Evolutionary conservation across 768 basidiomycete species (phyloP), one percentile per base, ranked within the genome.

Genomic region (Boletus bicolor): DNA sequence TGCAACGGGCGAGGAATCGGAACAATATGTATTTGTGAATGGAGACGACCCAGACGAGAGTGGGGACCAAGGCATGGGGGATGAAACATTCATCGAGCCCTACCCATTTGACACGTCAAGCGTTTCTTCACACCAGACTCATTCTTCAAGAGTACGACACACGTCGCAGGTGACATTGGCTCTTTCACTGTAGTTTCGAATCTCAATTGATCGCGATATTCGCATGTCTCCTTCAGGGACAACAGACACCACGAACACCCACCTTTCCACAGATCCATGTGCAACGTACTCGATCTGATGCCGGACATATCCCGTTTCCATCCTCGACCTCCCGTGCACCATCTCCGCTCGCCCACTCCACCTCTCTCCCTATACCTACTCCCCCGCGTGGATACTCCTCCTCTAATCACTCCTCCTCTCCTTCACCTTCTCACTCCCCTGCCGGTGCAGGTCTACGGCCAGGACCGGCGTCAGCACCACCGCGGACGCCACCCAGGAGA

Each of bases 401-500:
- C 4, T 50, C 63, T 26, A 38, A 50, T 47, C 24, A n/a, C 17
- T 59, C 62, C 15, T 2, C 51, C 14, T 60, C 66, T 7, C 50
- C 52, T 1, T 56, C 61, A 1, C 52, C 63, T 14, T 50, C 51
- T 35, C 63, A 56, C 11, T 53, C 57, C 38, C 35, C 30, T 37
- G 9, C 39, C 7, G 17, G 35, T 30, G 24, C 53, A 30, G 49
- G 44, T 32, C 15, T 26, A 19, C 52, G 48, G 1, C 14, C 35
- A 26, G 58, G 54, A 19, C 56, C 57, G 26, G 28, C 32, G 7
- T 54, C 59, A 26, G 58, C 48, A 35, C 47, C 61, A 36, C 70
- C 71, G 2, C 67, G 65, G 43, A 72, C 69, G 11, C 76, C 78
- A 14, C 73, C 77, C 2, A 69, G 72, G 49, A 66, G 78, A 46